Base-by-base conservation (phyloP, 2,329 filamentous ascomycete species). In the Cryphonectria japonica region DNA sequence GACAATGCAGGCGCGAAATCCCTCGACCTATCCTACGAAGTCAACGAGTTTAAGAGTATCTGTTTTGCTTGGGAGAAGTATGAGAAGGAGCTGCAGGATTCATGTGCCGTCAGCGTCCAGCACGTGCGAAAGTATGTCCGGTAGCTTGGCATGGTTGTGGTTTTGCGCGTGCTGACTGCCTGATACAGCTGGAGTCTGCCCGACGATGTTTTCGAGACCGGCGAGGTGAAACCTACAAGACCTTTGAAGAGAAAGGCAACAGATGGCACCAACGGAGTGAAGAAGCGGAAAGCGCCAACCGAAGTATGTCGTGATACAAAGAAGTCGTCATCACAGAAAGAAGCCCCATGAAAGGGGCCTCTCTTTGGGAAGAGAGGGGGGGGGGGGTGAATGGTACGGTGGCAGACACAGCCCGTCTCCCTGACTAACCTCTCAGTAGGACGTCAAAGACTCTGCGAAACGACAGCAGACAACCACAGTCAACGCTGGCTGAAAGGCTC, bases 41-140 rank as follows among this genome's bases (percentile, higher is more conserved):
- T 97, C 39, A 88, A 92, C 68, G 90, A 94, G 69, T 99, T 98
- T 85, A 97, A 94, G 83, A 86, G 88, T n/a, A 87, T 92, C 67
- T 97, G 95, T 80, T 91, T 85, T 52, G 86, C 86, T 54, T 96
- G 93, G 89, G 85, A 91, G 62, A 90, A 91, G 70, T 97, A 92
- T 80, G 86, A 95, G 74, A 83, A 87, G 16, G 88, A 92, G n/a
- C 82, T 93, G 39, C 65, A 70, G 22, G 65, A 73, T 34, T 66
- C 46, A 67, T 76, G 74, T 78, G 93, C 91, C 59, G 84, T 99
- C 67, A 90, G 91, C 68, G 90, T 98, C 67, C 91, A 94, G 72
- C 92, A 97, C 78, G 91, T 94, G 66, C 91, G 93, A 81, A 97
- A 92, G 95, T 97, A 86, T 83, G 91, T 83, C 14, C 41, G 4